Percentiles rank a stretch among this genome's conserved stretches.
Conservation (phyloP, 2,329 filamentous ascomycete species). For the Aspergillus transmontanensis region DNA sequence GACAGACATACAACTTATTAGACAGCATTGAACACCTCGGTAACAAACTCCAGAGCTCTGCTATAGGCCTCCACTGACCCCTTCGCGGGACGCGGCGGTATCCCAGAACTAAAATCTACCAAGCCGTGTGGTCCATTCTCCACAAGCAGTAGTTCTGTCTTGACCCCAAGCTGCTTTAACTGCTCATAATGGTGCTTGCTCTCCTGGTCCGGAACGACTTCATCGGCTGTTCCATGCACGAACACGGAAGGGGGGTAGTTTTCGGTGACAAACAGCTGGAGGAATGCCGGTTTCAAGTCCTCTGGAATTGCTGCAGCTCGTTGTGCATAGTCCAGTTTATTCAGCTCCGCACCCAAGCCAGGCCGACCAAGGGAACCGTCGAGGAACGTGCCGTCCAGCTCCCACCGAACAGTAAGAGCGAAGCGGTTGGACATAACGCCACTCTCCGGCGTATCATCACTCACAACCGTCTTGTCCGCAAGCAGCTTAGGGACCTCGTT, state of each 20-base stretch:
- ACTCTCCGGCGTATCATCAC: slow-evolving; percentile 15
- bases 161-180: slow-evolving; percentile 16
- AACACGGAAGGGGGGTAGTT: slow-evolving; percentile 23
- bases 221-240: slow-evolving; percentile 25
- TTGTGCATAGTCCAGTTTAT: slow-evolving; percentile 14
- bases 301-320: slow-evolving; percentile 15
- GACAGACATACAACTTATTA: not conserved
- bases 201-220: slow-evolving; percentile 24
- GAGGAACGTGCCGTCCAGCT: slow-evolving; percentile 22
- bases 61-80: slow-evolving; percentile 20
- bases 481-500: slow-evolving; percentile 13
- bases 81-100: not conserved
- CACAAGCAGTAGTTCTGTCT: slow-evolving; percentile 19
- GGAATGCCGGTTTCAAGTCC: slow-evolving; percentile 17
- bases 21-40: slow-evolving; percentile 9
- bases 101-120: slow-evolving; percentile 9
- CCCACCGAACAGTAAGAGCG: slow-evolving; percentile 24
- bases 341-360: slow-evolving; percentile 14
- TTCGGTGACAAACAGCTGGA: slow-evolving; percentile 19
- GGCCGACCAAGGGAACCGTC: slow-evolving; percentile 20
- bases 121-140: slow-evolving; percentile 21
- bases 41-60: slow-evolving; percentile 20
- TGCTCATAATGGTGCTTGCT: slow-evolving; percentile 22
- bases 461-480: slow-evolving; percentile 22
- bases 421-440: slow-evolving; percentile 18